Base-by-base conservation (phyloP, 371 early-diverging fungal genomes). In the Lichtheimia ramosa region DNA sequence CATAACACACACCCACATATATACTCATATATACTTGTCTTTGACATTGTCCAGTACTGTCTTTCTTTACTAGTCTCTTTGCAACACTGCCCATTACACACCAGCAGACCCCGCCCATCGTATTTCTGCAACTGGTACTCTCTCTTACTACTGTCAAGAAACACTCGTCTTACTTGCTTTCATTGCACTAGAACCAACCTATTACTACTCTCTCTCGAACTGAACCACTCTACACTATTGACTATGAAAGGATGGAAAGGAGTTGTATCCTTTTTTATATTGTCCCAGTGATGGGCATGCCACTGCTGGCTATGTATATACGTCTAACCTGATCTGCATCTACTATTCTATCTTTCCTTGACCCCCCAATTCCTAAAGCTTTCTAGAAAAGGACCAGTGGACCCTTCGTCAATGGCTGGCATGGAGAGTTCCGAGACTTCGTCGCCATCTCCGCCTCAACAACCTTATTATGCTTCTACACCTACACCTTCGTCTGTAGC, bases 181-280 rank as follows among this genome's bases (percentile, higher is more conserved):
- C 34, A 34, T 34, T 8, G 34, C 34, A 34, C 34, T 34, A 34
- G 34, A 34, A 34, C 5, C 34, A 34, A 34, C 34, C 34, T 4
- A 1, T 34, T 34, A 34, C 2, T 34, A 34, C 34, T 34, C 34
- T 34, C 34, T 34, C 34, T 34, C 34, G 10, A 34, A 34, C 10
- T 34, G 34, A 34, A 34, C 34, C 34, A 34, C 34, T 6, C 34
- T 8, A 34, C 34, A 34, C 34, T 34, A 28, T 52, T 46, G 53
- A 54, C 50, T 42, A 60, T 60, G 61, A 60, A 60, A 60, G 61
- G 61, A 43, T 53, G 52, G 61, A 60, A 60, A 60, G 61, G 54
- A 60, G 61, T 60, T 60, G 61, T 60, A 60, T 53, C 51, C 50
- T 51, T 51, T 59, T 59, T 46, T 58, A n/a, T 23, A 51, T 24